phyloP scores from a whole-genome alignment of 108 stramenopile species.

The Nitzschia sp. region DNA sequence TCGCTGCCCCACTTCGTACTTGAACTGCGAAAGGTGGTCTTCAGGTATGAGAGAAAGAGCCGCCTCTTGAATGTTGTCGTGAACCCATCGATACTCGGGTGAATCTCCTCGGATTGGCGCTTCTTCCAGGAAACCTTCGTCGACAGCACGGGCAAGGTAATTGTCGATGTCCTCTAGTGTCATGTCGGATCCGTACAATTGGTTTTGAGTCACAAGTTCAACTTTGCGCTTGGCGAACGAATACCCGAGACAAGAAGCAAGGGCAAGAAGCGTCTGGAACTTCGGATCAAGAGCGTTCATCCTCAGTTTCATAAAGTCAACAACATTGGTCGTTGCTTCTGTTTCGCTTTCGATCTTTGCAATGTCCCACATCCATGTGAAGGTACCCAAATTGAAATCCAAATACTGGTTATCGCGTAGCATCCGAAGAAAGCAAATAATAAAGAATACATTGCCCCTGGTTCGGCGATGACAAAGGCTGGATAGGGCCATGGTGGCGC shows the following conservation, averaged over 20 bases:
- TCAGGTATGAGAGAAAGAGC: constrained; percentile 34
- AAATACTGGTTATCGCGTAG: neutral
- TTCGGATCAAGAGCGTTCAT: constrained; percentile 3
- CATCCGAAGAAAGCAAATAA: neutral
- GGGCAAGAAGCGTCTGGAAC: constrained; percentile 23
- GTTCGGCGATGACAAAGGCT: neutral
- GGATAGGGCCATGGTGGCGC: neutral
- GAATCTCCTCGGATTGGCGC: neutral
- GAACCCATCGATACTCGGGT: constrained; percentile 20
- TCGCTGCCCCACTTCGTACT: neutral
- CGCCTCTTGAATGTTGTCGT: constrained; percentile 45
- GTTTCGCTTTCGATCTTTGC: constrained; percentile 5
- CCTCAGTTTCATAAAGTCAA: neutral
- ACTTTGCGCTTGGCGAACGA: constrained; percentile 24
- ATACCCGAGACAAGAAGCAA: constrained; percentile 45
- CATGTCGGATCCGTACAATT: constrained; percentile 17
- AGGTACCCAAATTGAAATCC: neutral
- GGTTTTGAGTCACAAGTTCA: neutral
- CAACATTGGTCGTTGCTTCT: constrained; percentile 11
- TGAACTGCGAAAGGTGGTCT: constrained; percentile 25
- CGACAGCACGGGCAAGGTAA: neutral
- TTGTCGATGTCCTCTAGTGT: constrained; percentile 1
- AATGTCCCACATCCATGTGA: constrained; percentile 20
- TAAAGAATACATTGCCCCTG: constrained; percentile 3
- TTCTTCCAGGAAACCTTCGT: constrained; percentile 1